These are phyloP conservation scores for Secale cereale DNA, from an alignment of 176 grass and related monocot genomes.

Conservation along the genomic window DNA sequence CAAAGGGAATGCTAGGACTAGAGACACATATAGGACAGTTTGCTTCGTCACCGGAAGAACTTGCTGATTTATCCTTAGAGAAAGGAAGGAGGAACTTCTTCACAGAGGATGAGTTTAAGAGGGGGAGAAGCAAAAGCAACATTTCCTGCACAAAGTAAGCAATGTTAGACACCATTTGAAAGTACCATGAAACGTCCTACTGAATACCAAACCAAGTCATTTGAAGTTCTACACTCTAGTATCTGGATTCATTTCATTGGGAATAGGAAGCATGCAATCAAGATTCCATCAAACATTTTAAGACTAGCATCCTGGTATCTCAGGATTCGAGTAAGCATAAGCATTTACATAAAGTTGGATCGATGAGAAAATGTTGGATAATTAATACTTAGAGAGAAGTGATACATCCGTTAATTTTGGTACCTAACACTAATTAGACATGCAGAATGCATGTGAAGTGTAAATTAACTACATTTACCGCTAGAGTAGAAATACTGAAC, in stretches of 20 bases:
- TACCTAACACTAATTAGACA: neutral
- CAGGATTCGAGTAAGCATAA: neutral
- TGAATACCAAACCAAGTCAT: too few relatives aligned
- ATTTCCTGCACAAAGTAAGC: conserved; percentile 85
- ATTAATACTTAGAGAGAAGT: neutral
- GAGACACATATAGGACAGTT: conserved; percentile 74
- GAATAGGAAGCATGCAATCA: neutral
- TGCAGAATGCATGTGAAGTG: neutral
- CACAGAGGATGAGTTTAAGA: conserved; percentile 82
- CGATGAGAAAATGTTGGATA: conserved; percentile 14
- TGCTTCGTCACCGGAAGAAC: conserved; percentile 64
- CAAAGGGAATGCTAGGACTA: conserved; percentile 75
- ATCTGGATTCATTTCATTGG: neutral
- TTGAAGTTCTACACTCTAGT: too few relatives aligned
- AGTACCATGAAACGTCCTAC: neutral
- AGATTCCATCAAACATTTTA: neutral
- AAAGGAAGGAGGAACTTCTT: conserved; percentile 93
- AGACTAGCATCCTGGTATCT: neutral
- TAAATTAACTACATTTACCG: neutral
- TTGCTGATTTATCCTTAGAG: conserved; percentile 79
- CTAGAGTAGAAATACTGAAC: conserved; percentile 7
- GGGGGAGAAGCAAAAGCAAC: conserved; percentile 96
- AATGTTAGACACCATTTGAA: neutral
- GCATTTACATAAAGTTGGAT: neutral
- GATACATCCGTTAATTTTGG: neutral